Base-by-base conservation (phyloP, 352 stramenopile genomes). In the Pythium biforme region DNA sequence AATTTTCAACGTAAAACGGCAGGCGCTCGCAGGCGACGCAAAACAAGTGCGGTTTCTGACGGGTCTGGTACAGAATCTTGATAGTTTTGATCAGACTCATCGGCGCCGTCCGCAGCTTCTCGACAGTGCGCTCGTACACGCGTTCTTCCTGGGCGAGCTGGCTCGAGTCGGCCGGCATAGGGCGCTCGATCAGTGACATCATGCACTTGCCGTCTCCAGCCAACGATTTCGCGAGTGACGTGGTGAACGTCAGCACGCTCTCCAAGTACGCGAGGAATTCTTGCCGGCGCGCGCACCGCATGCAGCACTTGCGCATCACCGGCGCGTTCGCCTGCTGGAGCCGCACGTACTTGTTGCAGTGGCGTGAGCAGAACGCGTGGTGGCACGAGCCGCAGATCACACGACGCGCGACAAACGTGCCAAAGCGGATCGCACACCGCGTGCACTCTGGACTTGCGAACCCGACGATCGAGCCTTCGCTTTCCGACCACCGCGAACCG, bases 1-100 rank as follows among this genome's bases (percentile, higher is more conserved):
- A 83, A 62, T 83, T 87, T 52, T 92, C 83, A 5, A 83, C 76
- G 59, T 90, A 90, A 46, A 77, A 90, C 31, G 83, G 81, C 37
- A 92, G 72, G 3, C 81, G 76, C 58, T 89, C 81, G 54, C 77
- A 89, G 2, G 77, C 75, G 7, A 80, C 72, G 25, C 74, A 78
- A 64, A 92, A 92, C 31, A 90, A 49, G 31, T 87, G 72, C 27
- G 81, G 79, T 59, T 85, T 90, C 55, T 80, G 79, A 1, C 77
- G 66, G 15, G 81, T 92, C 66, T 90, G 83, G 64, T 90, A 92
- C 59, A 92, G 43, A 50, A 90, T 88, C 70, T 90, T 90, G 59
- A 92, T 77, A 0, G 81, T 89, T 46, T 81, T 80, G 51, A 86
- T 86, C n/a, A 92, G 60, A 34, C 80, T 92, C 83, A 92, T 90